phyloP scores from a whole-genome alignment of 2,329 filamentous ascomycete genomes.

The Trichoderma koningii region DNA sequence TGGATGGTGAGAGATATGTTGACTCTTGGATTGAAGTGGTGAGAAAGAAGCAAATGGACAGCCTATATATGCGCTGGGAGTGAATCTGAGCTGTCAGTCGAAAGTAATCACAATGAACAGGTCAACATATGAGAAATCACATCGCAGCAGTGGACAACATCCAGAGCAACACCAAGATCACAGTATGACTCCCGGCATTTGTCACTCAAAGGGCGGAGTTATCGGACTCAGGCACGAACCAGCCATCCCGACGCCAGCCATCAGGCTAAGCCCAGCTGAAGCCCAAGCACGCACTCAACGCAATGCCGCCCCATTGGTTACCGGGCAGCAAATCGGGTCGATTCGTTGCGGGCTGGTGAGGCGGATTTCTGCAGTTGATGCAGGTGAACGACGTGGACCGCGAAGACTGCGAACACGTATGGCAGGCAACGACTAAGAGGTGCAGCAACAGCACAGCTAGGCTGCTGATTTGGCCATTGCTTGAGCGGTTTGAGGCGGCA shows the following conservation, averaged over 20 bases:
- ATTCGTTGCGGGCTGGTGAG: not conserved
- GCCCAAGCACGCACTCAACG: not conserved
- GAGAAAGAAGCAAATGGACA: not conserved
- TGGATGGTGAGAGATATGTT: not conserved
- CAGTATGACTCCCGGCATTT: not conserved
- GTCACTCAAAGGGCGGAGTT: constrained; percentile 4
- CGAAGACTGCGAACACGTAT: constrained; percentile 1
- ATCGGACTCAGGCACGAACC: not conserved
- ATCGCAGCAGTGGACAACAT: not conserved
- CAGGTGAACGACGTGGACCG: not conserved
- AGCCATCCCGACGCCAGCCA: not conserved
- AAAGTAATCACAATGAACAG: not conserved
- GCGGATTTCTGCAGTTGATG: not conserved
- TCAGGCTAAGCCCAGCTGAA: not conserved
- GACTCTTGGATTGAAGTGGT: not conserved
- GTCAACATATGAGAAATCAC: not conserved
- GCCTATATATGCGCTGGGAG: not conserved
- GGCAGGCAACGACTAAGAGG: not conserved
- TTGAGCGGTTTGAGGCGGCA: not conserved
- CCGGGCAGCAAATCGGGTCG: not conserved
- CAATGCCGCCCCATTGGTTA: not conserved
- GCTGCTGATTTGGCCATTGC: not conserved
- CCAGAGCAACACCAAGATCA: not conserved
- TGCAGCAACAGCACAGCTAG: not conserved
- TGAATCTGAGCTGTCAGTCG: not conserved